Base-by-base conservation (phyloP, 2,329 filamentous ascomycete genomes). In the Fusarium ambrosium region DNA sequence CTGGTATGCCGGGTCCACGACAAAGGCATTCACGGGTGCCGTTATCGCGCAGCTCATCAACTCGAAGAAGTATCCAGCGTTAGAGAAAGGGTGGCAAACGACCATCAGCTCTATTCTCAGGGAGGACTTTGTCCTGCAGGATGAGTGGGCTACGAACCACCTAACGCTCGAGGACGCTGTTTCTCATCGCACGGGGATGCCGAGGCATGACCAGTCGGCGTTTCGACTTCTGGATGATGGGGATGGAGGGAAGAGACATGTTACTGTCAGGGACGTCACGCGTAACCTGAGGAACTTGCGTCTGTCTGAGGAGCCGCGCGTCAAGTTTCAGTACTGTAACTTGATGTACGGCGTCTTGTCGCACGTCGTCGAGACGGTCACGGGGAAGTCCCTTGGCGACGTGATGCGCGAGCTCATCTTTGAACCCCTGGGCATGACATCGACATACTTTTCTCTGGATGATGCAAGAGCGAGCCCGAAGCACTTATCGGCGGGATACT, bases 1-100 rank as follows among this genome's bases (percentile, higher is more conserved):
- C 4, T 91, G 88, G 81, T 89, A 87, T 68, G 84, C 83, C 3
- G 90, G 85, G 2, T 90, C 88, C 48, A 90, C 86, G 1, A 89
- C 88, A 22, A 92, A 92, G 77, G 86, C 88, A 3, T 85, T 89
- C 56, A 87, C 86, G 0, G 85, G 87, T 1, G 88, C 88, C 1
- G 82, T 84, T 0, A 78, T 92, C 4, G 78, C 90, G 1, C 84
- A 86, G 1, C 77, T 89, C 3, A 84, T 91, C 9, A 81, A 89
- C 7, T 84, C 85, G n/a, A 82, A 86, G 9, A 37, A 70, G 27
- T 69, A 78, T 48, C 66, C 79, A 2, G 62, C 61, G 3, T 58
- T 77, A 27, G 39, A 80, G 77, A 74, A 86, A 4, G 81, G 85
- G 39, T 90, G 88, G 86, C 78, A 82, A 4, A 87, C 87, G 1